Percentiles rank a stretch among this genome's conserved stretches.
Evolutionary conservation across 2,329 filamentous ascomycete genomes (phyloP).

Genomic region (Parasarocladium wereldwijsianum): DNA sequence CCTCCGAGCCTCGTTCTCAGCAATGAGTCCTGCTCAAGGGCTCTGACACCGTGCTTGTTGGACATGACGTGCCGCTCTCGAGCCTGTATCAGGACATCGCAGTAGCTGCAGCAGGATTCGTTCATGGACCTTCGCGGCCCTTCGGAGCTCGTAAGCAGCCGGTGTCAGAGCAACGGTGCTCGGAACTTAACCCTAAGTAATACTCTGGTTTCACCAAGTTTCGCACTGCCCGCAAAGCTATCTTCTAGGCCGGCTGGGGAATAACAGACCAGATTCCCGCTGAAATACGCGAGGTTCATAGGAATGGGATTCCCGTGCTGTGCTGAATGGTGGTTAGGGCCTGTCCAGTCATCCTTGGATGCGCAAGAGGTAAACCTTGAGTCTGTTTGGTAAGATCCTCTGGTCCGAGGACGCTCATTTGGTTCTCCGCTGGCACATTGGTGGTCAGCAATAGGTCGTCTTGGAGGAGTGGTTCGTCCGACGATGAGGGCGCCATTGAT

Average conservation of each 20-base stretch:
- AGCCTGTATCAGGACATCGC: slow-evolving; percentile 44
- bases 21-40: slow-evolving; percentile 44
- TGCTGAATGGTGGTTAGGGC: slow-evolving; percentile 34
- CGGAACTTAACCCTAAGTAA: slow-evolving; percentile 97
- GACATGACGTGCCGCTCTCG: slow-evolving; percentile 40
- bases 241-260: slow-evolving; percentile 42
- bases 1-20: slow-evolving; percentile 60
- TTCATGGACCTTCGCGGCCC: slow-evolving; percentile 21
- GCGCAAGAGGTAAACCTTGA: slow-evolving; percentile 56
- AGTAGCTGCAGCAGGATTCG: slow-evolving; percentile 31
- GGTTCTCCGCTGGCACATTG: slow-evolving; percentile 49
- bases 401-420: slow-evolving; percentile 61
- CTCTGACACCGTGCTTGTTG: slow-evolving; percentile 22
- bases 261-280: slow-evolving; percentile 22
- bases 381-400: slow-evolving; percentile 62
- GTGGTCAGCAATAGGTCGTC: slow-evolving; percentile 30
- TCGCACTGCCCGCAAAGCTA: slow-evolving; percentile 55
- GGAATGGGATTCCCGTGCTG: slow-evolving; percentile 13
- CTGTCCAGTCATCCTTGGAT: slow-evolving; percentile 41
- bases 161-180: slow-evolving; percentile 43
- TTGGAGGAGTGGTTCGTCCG: slow-evolving; percentile 13
- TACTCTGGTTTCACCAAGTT: slow-evolving; percentile 55
- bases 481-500: too few species aligned
- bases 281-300: slow-evolving; percentile 31
- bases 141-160: slow-evolving; percentile 24